Evolutionary conservation across 768 basidiomycete species (phyloP), one percentile per base, ranked within the genome.

Genomic region (Lepiota subincarnata): DNA sequence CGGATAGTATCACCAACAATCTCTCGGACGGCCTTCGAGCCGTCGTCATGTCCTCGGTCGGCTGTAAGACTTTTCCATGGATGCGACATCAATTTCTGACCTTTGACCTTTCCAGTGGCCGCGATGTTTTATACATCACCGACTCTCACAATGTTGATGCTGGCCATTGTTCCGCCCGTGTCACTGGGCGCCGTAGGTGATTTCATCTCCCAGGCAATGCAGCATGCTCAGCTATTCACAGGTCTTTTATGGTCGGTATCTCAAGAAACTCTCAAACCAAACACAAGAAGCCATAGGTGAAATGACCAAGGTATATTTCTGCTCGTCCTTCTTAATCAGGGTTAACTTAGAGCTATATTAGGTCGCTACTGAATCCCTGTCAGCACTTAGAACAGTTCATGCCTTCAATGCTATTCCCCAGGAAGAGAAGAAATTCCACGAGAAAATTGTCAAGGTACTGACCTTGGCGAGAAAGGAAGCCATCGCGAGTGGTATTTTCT

Each of bases 231-330:
- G 13, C n/a, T 35, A 4, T 28, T 16, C 39, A 13, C 57, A 96
- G 89, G 91, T 98, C 11, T 89, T 93, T 66, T 99, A 99, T 62
- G 95, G 96, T 58, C 84, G 94, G 11, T 99, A 98, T 70, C 72
- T 99, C 50, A 92, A 94, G 66, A 87, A 85, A 56, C 80, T 99
- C 2, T 92, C 92, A 6, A 92, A 91, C 61, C 75, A 85, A 62
- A 95, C 96, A 5, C 96, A 99, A 67, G 93, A 94, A 62, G 92
- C 95, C 1, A 80, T 97, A 48, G 95, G 95, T 51, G 94, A 96
- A 51, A 93, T 96, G 94, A 92, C 93, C 28, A 94, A 77, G 68
- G 73, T 74, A 31, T 35, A 81, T 69, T 77, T 72, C 13, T 41
- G 4, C 35, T 22, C 7, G n/a, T 13, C 37, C 46, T 24, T 40